A percentile compares a stretch with the other conserved stretches of the same genome.
phyloP scores from a whole-genome alignment of 805 yeast genomes.

The Nakazawaea populi region DNA sequence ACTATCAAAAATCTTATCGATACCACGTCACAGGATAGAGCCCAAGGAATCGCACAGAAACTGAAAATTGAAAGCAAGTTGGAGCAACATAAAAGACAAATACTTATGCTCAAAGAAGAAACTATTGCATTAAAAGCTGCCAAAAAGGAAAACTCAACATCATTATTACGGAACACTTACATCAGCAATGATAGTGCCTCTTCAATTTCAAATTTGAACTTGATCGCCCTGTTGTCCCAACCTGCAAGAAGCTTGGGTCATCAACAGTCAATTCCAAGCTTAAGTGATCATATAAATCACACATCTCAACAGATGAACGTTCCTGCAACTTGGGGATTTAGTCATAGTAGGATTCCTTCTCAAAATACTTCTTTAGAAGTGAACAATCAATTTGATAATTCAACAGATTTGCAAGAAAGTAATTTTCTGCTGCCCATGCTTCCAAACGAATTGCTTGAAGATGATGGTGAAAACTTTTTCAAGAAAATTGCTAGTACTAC shows the following conservation, averaged over 20 bases:
- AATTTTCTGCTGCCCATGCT: constrained; percentile 2
- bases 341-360: neutral
- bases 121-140: constrained; percentile 1
- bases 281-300: neutral
- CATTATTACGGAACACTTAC: neutral
- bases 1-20: constrained; percentile 1
- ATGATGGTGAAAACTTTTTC: neutral
- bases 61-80: constrained; percentile 1
- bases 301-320: neutral
- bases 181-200: neutral
- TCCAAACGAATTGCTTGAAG: constrained; percentile 6
- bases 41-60: constrained; percentile 2
- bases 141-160: neutral
- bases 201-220: neutral
- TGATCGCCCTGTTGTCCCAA: neutral
- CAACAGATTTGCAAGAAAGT: neutral
- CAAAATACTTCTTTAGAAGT: neutral
- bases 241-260: neutral
- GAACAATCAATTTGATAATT: neutral
- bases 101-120: neutral
- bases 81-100: neutral
- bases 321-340: neutral
- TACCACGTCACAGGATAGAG: constrained; percentile 2
- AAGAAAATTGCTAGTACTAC: neutral
- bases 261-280: constrained; percentile 3